phyloP scores from a whole-genome alignment of 352 stramenopile species.

The Phytophthora tubulina region DNA sequence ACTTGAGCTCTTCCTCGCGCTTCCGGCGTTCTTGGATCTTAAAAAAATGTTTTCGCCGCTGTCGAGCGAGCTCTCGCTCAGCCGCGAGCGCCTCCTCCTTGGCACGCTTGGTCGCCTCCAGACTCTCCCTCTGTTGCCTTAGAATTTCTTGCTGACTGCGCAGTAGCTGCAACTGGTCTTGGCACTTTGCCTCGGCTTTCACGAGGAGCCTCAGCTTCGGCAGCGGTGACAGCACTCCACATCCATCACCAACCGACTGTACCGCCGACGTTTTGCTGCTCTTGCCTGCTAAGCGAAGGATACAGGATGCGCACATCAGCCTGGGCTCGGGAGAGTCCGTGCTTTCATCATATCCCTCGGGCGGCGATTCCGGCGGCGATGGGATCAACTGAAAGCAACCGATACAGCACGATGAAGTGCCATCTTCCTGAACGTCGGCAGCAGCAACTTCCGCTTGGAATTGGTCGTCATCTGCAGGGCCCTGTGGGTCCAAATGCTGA shows the following conservation, averaged over 20 bases:
- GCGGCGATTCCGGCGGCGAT: conserved; percentile 9
- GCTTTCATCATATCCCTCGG: conserved; percentile 1
- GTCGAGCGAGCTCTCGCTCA: conserved; percentile 43
- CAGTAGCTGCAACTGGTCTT: conserved; percentile 62
- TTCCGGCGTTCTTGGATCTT: conserved; percentile 49
- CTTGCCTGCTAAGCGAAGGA: conserved; percentile 28
- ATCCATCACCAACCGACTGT: conserved; percentile 6
- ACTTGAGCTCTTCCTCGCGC: conserved; percentile 59
- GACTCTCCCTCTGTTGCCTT: conserved; percentile 53
- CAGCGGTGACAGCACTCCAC: conserved; percentile 38
- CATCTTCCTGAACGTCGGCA: background rate
- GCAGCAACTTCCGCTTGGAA: conserved; percentile 2
- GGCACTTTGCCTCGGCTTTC: conserved; percentile 65
- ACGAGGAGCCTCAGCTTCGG: conserved; percentile 62
- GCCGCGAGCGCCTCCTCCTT: conserved; percentile 45
- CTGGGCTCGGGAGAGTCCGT: conserved; percentile 17
- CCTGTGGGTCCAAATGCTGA: background rate
- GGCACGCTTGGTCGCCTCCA: conserved; percentile 46
- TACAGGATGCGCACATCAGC: conserved; percentile 46
- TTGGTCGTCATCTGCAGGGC: background rate
- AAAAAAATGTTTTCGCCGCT: conserved; percentile 51
- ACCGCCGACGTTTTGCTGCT: conserved; percentile 1
- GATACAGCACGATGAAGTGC: conserved; percentile 40
- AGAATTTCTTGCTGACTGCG: conserved; percentile 57
- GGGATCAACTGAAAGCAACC: conserved; percentile 51